phyloP scores from a whole-genome alignment of 2,329 filamentous ascomycete genomes.

The Cercospora brassicicola region DNA sequence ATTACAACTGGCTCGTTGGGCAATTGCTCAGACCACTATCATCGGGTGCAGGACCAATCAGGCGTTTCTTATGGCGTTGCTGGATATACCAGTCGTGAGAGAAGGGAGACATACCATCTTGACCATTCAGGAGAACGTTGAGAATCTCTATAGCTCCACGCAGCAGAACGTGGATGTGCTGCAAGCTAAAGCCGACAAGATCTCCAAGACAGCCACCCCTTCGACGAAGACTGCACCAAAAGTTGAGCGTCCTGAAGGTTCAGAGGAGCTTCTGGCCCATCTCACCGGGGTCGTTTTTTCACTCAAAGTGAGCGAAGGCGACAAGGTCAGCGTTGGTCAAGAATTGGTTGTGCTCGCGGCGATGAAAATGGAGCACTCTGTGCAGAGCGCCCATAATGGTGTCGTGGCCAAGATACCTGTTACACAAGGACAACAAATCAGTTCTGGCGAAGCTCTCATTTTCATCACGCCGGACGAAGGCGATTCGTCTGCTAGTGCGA shows the following conservation, averaged over 20 bases:
- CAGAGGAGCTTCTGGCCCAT: background rate
- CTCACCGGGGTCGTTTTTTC: background rate
- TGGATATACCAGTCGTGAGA: background rate
- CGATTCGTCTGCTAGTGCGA: background rate
- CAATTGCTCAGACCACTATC: background rate
- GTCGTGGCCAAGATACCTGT: background rate
- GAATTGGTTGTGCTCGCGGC: background rate
- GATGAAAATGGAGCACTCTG: background rate
- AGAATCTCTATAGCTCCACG: background rate
- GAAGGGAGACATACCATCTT: background rate
- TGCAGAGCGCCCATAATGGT: background rate
- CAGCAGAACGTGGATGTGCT: background rate
- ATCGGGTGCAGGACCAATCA: background rate
- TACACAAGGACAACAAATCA: background rate
- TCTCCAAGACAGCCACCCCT: background rate
- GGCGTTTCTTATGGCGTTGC: background rate
- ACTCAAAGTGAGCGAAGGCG: background rate
- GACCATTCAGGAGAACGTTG: background rate
- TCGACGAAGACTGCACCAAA: background rate
- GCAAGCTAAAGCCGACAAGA: background rate
- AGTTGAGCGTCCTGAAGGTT: background rate
- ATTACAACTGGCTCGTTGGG: background rate
- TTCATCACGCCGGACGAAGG: background rate
- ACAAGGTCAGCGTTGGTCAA: background rate
- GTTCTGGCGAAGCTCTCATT: background rate